phyloP scores from a whole-genome alignment of 768 basidiomycete genomes.

The Hemileccinum impolitum region DNA sequence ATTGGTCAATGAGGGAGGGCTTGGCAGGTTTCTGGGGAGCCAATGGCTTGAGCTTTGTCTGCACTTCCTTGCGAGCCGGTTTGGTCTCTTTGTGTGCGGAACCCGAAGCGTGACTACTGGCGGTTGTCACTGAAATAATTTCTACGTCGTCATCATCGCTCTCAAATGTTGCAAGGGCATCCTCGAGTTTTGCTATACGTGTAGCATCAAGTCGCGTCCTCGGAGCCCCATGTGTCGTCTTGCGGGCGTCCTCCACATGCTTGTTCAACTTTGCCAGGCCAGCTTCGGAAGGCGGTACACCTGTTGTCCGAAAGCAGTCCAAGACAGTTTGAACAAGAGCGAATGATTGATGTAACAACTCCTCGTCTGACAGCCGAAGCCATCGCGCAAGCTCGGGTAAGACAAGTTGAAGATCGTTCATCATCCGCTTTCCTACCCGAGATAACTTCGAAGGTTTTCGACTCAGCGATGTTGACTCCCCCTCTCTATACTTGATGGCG shows the following conservation, averaged over 20 bases:
- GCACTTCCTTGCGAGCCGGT: conserved; percentile 17
- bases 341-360: conserved; percentile 87
- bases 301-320: conserved; percentile 65
- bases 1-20: conserved; percentile 17
- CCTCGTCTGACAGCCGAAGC: conserved; percentile 90
- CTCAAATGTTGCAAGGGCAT: conserved; percentile 61
- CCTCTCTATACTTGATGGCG: conserved; percentile 22
- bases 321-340: conserved; percentile 77
- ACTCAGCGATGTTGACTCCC: conserved; percentile 16
- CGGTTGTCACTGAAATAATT: conserved; percentile 41
- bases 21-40: conserved; percentile 16
- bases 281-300: conserved; percentile 50
- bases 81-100: conserved; percentile 12
- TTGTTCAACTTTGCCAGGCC: conserved; percentile 66
- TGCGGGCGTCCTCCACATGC: conserved; percentile 58
- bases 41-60: conserved; percentile 17
- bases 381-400: conserved; percentile 78
- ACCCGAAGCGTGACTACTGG: conserved; percentile 11
- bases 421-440: conserved; percentile 66
- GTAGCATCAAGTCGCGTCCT: conserved; percentile 52
- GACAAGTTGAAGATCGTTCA: conserved; percentile 72
- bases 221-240: conserved; percentile 39
- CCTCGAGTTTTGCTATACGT: conserved; percentile 64
- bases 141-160: conserved; percentile 61
- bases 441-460: conserved; percentile 49